A percentile compares a stretch with the other conserved stretches of the same genome.
Conservation (phyloP, 2,329 filamentous ascomycete species). For the Colletotrichum eleusines region DNA sequence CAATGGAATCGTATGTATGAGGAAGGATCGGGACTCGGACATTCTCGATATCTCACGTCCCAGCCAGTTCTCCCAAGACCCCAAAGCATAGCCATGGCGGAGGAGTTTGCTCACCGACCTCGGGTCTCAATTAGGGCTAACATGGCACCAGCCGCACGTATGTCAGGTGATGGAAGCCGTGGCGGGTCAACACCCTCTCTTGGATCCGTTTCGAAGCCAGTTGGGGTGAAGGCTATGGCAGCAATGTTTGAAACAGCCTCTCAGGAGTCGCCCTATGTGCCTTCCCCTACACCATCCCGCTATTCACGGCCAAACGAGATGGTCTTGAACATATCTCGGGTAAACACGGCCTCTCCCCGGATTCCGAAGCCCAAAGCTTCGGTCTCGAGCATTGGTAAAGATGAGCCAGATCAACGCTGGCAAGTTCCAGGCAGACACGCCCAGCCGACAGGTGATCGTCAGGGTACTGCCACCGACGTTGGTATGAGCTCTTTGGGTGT, state of each 20-base stretch:
- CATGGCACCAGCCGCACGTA: slow-evolving; percentile 10
- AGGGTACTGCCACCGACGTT: background rate
- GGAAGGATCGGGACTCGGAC: background rate
- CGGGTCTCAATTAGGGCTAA: slow-evolving; percentile 19
- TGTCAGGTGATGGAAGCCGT: background rate
- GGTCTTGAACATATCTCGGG: slow-evolving; percentile 26
- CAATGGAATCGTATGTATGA: background rate
- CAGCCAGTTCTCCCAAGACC: background rate
- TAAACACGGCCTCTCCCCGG: slow-evolving; percentile 43
- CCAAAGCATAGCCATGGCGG: slow-evolving; percentile 27
- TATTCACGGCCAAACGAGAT: slow-evolving; percentile 13
- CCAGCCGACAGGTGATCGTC: background rate
- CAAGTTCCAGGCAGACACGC: background rate
- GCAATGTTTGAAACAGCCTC: slow-evolving; percentile 62
- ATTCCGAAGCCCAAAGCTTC: slow-evolving; percentile 39
- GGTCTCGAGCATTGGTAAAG: slow-evolving; percentile 42
- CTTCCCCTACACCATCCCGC: slow-evolving; percentile 27
- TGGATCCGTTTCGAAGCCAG: slow-evolving; percentile 47
- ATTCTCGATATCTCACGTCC: background rate
- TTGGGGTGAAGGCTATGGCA: slow-evolving; percentile 62
- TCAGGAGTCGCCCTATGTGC: slow-evolving; percentile 44
- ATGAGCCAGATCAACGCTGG: slow-evolving; percentile 12
- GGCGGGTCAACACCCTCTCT: slow-evolving; percentile 9
- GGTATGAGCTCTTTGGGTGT: background rate
- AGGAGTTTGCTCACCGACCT: slow-evolving; percentile 27